A percentile compares a stretch with the other conserved stretches of the same genome.
Evolutionary conservation across 345 rosid species (phyloP).

Genomic region (Citrus reticulata): DNA sequence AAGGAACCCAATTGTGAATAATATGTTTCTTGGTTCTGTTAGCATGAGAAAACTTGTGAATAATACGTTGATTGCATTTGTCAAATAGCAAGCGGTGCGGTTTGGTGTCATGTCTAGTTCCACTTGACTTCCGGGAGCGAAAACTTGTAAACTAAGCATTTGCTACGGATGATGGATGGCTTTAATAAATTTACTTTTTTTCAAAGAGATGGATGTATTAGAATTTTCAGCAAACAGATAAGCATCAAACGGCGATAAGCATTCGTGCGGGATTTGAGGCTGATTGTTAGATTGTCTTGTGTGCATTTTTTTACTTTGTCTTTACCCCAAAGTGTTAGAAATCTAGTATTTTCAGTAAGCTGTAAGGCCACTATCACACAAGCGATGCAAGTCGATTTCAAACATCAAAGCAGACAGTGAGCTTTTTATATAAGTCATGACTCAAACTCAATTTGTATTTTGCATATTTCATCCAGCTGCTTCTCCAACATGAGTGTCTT

Average conservation of each 20-base stretch:
- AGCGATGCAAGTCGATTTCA: conserved; percentile 22
- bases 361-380: conserved; percentile 38
- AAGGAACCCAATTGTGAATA: neutral
- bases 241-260: conserved; percentile 7
- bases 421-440: conserved; percentile 1
- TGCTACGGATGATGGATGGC: neutral
- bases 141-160: neutral
- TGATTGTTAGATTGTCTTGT: conserved; percentile 26
- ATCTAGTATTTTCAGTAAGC: conserved; percentile 26
- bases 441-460: conserved; percentile 2
- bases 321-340: conserved; percentile 54
- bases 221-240: neutral
- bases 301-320: conserved; percentile 36
- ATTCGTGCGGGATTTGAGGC: neutral
- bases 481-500: conserved; percentile 48
- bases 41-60: neutral
- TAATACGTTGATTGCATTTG: neutral
- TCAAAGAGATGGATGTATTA: too few relatives aligned
- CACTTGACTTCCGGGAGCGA: conserved; percentile 32
- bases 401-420: conserved; percentile 15
- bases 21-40: neutral
- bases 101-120: conserved; percentile 41
- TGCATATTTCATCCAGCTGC: neutral
- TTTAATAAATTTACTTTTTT: neutral
- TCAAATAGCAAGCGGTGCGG: conserved; percentile 8